Percentiles rank a stretch among this genome's conserved stretches.
Evolutionary conservation across 495 filamentous ascomycete species (phyloP).

Genomic region (Aspergillus ellipticus): DNA sequence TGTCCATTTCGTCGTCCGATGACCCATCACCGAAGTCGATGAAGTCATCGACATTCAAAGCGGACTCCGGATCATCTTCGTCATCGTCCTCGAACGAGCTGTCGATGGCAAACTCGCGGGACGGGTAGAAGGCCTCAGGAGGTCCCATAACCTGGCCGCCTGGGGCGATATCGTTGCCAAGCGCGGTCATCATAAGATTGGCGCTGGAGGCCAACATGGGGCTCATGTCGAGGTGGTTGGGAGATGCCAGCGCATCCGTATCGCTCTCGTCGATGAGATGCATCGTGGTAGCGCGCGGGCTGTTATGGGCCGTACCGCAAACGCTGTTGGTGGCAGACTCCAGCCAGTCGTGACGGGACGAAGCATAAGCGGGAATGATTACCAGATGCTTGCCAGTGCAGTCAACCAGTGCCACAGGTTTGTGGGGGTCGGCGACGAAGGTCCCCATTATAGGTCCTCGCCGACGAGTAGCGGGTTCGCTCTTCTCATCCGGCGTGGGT

Average conservation of each 20-base stretch:
- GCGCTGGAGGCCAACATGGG: constrained; percentile 66
- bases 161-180: constrained; percentile 53
- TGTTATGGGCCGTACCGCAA: constrained; percentile 50
- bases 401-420: constrained; percentile 71
- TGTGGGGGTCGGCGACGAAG: constrained; percentile 54
- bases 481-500: constrained; percentile 49
- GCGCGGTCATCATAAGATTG: constrained; percentile 72
- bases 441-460: constrained; percentile 55
- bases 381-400: constrained; percentile 67
- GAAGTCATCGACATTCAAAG: constrained; percentile 66
- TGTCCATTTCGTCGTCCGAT: constrained; percentile 49
- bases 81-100: constrained; percentile 54
- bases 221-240: constrained; percentile 45
- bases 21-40: constrained; percentile 63
- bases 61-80: constrained; percentile 62
- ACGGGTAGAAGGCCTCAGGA: constrained; percentile 74
- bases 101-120: constrained; percentile 55
- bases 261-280: constrained; percentile 51
- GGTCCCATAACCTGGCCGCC: constrained; percentile 66
- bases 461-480: constrained; percentile 45
- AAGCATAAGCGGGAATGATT: constrained; percentile 55
- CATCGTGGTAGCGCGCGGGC: constrained; percentile 45
- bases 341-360: constrained; percentile 47
- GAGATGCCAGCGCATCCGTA: constrained; percentile 47
- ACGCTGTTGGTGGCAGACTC: constrained; percentile 47